These are phyloP conservation scores for Prunus mume DNA, from an alignment of 306 rosid genomes.

Conservation along the genomic window DNA sequence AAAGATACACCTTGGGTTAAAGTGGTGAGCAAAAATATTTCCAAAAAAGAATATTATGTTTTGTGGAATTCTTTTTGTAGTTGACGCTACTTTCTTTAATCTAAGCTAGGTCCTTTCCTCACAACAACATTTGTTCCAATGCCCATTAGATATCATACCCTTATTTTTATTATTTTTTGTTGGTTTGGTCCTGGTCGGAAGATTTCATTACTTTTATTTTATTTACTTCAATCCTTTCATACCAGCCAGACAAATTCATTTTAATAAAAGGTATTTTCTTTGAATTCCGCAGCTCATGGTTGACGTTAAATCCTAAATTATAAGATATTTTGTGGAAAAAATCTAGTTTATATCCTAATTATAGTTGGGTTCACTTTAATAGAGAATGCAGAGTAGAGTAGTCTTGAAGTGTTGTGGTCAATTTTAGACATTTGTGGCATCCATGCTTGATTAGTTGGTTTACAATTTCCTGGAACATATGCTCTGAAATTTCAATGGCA, in stretches of 20 bases:
- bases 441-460: background rate
- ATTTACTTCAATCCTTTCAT: background rate
- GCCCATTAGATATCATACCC: background rate
- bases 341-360: background rate
- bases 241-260: background rate
- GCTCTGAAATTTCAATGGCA: background rate
- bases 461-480: slow-evolving; percentile 7
- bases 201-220: background rate
- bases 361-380: background rate
- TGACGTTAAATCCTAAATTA: background rate
- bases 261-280: background rate
- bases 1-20: fast-evolving
- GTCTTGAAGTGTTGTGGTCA: background rate
- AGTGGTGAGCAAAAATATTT: no score
- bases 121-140: background rate
- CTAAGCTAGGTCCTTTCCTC: no score
- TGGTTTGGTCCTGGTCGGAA: background rate
- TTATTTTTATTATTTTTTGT: background rate
- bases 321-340: background rate
- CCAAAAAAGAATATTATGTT: no score
- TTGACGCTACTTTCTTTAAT: background rate
- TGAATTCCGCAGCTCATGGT: background rate
- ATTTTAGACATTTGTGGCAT: background rate
- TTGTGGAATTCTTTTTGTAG: background rate
- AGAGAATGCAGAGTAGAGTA: background rate